Evolutionary conservation across 108 stramenopile species (phyloP), one percentile per base, ranked within the genome.

Genomic region (Nitzschia sp.): DNA sequence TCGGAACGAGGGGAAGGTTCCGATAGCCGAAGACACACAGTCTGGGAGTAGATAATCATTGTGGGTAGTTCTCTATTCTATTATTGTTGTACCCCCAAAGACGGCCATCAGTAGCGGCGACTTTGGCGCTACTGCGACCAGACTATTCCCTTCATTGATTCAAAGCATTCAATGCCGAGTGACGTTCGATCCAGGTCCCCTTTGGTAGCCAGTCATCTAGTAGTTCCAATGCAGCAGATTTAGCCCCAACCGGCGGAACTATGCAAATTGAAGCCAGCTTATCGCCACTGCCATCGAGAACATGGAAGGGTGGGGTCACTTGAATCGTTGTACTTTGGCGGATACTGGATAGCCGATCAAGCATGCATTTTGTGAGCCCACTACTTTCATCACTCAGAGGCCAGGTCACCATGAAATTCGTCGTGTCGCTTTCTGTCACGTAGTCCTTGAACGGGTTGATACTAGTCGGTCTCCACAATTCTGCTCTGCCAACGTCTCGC

Each of bases 211-310:
- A 51, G 38, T 6, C 6, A 42, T 42, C 38, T 42, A 13, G 38
- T 42, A n/a, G n/a, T n/a, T n/a, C n/a, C n/a, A n/a, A n/a, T n/a
- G n/a, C 13, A 6, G 38, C 13, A 9, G 38, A 42, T 42, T 42
- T 42, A 9, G 32, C n/a, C 21, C 25, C n/a, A n/a, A 17, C 46
- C 25, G 61, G 19, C 32, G 36, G 18, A 15, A 62, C 61, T 5
- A 62, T 26, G 36, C 61, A 62, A 36, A 62, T 45, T 31, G 61
- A 62, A 21, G 61, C 61, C 61, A 62, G 42, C 2, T 19, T 25
- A 23, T 34, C 61, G 11, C 61, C 61, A 8, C 38, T 62, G 6
- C 61, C 61, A 46, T 62, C 61, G 33, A 62, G 61, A 6, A 62
- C 61, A 25, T 42, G n/a, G 42, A 62, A 62, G 6, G 61, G 38